Evolutionary conservation across 2,329 filamentous ascomycete species (phyloP).

Genomic region (Alternaria infectoria): DNA sequence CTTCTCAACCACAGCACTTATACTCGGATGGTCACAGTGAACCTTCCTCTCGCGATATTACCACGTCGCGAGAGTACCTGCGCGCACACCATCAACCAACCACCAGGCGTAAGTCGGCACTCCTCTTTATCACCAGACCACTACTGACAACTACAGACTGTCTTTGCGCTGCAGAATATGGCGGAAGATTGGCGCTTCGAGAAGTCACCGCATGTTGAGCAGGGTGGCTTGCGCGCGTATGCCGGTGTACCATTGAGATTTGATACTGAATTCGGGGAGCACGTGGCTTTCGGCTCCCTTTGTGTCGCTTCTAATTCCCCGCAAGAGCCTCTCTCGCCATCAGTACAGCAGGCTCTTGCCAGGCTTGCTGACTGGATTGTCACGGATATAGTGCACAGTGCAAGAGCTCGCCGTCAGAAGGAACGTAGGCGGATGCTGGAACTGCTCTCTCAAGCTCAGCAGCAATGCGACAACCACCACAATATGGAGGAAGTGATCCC

Average conservation of each 20-base stretch:
- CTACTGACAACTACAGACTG: conserved; percentile 25
- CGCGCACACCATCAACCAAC: conserved; percentile 52
- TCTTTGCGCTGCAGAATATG: conserved; percentile 54
- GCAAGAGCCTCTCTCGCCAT: conserved; percentile 38
- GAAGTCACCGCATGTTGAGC: conserved; percentile 50
- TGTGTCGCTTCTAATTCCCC: conserved; percentile 52
- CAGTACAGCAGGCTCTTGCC: conserved; percentile 43
- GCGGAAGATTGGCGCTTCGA: conserved; percentile 54
- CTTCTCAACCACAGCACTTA: conserved; percentile 54
- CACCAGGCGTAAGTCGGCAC: conserved; percentile 28
- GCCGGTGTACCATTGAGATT: conserved; percentile 52
- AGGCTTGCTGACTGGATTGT: conserved; percentile 51
- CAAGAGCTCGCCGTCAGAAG: conserved; percentile 48
- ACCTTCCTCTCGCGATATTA: conserved; percentile 51
- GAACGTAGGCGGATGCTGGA: conserved; percentile 50
- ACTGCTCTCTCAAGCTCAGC: conserved; percentile 36
- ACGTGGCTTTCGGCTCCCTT: conserved; percentile 51
- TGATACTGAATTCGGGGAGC: conserved; percentile 50
- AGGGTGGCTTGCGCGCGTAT: conserved; percentile 51
- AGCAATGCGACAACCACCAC: conserved; percentile 23
- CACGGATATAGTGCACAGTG: conserved; percentile 51
- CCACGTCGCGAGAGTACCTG: conserved; percentile 56
- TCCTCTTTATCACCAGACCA: background rate
- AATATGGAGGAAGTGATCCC: conserved; percentile 37
- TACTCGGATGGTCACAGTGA: conserved; percentile 52